Evolutionary conservation across 1,284 basidiomycete genomes (phyloP).

Genomic region (Takashimella tepidaria): DNA sequence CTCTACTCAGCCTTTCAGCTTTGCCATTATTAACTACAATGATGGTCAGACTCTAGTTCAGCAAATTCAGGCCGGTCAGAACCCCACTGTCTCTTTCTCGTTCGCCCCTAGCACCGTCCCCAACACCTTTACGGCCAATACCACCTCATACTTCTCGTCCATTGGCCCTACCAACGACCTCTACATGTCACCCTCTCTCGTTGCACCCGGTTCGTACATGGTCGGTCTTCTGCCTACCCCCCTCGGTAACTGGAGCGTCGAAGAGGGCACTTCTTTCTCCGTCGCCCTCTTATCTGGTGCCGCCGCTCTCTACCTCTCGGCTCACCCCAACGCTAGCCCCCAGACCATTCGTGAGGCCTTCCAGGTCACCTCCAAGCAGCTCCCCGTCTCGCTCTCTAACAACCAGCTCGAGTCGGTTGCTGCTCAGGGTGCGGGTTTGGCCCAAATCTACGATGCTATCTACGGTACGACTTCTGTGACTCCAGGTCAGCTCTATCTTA

Average conservation of each 20-base stretch:
- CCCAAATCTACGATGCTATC: constrained; percentile 61
- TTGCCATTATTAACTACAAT: constrained; percentile 31
- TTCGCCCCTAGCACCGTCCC: constrained; percentile 49
- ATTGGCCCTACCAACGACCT: constrained; percentile 61
- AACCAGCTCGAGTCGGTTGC: constrained; percentile 58
- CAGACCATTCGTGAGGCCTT: constrained; percentile 54
- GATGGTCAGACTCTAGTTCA: constrained; percentile 48
- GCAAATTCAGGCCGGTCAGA: constrained; percentile 47
- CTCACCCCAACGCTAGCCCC: constrained; percentile 44
- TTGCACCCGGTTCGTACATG: constrained; percentile 57
- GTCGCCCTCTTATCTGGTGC: constrained; percentile 58
- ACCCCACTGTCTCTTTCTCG: constrained; percentile 53
- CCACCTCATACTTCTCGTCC: constrained; percentile 56
- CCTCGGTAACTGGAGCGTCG: constrained; percentile 28
- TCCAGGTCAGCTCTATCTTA: constrained; percentile 25
- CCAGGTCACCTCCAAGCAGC: constrained; percentile 56
- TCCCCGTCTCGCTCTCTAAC: constrained; percentile 53
- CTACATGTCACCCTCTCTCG: constrained; percentile 55
- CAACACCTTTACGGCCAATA: constrained; percentile 53
- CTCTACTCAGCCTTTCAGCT: constrained; percentile 28
- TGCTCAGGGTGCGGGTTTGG: constrained; percentile 62
- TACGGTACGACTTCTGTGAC: constrained; percentile 27
- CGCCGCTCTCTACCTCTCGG: constrained; percentile 59
- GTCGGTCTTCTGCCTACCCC: constrained; percentile 31
- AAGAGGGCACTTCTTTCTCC: constrained; percentile 57